phyloP scores from a whole-genome alignment of 208 protist genomes.

The Acanthamoeba castellanii region DNA sequence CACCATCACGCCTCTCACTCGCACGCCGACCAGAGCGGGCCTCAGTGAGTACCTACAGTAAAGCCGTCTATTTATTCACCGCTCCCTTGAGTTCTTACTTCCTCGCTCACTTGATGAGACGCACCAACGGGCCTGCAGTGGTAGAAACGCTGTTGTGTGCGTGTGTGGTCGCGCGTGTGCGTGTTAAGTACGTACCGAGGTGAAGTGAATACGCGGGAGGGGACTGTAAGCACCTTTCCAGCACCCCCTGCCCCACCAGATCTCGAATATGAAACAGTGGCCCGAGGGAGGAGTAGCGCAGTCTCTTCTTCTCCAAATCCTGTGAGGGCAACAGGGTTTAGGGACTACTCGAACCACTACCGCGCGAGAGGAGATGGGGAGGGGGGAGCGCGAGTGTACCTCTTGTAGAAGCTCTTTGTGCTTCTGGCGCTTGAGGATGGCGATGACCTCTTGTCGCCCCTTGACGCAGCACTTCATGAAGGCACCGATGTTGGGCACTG shows the following conservation, averaged over 20 bases:
- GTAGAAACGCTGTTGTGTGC: background rate
- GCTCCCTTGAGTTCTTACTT: background rate
- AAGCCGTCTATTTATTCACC: background rate
- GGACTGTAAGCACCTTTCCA: constrained; percentile 12
- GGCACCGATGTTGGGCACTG: constrained; percentile 44
- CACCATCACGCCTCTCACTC: background rate
- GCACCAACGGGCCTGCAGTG: constrained; percentile 17
- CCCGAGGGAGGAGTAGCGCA: constrained; percentile 15
- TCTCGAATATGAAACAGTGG: constrained; percentile 57
- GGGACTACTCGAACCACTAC: no score
- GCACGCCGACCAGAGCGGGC: background rate
- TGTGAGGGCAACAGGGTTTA: background rate
- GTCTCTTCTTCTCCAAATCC: constrained; percentile 31
- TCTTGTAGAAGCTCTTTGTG: constrained; percentile 66
- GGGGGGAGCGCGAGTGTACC: background rate
- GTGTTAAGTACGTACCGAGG: no score
- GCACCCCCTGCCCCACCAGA: constrained; percentile 35
- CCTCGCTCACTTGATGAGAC: background rate
- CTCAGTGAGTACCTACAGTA: background rate
- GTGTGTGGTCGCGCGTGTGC: background rate
- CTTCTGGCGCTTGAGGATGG: constrained; percentile 50
- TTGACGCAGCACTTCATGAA: constrained; percentile 57
- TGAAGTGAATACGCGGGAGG: background rate
- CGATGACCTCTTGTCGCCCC: constrained; percentile 37
- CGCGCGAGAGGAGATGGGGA: background rate